Conservation (phyloP, 495 filamentous ascomycete genomes). For the Neurospora africana region DNA sequence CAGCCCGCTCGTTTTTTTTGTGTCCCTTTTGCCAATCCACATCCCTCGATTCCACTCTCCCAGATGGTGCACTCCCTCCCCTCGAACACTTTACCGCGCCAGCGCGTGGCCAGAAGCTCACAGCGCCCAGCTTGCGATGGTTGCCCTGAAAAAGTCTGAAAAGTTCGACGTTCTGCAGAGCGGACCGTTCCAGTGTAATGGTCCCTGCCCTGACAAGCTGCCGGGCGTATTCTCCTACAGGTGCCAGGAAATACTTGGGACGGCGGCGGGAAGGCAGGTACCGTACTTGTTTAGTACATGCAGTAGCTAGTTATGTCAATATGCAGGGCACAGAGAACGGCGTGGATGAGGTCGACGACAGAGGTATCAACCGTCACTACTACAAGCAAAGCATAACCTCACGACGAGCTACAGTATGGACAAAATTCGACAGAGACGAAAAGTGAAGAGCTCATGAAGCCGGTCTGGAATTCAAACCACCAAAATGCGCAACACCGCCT, state of each 20-base stretch:
- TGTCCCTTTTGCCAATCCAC: neutral
- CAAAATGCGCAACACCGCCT: neutral
- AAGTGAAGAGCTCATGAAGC: neutral
- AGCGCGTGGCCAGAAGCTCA: neutral
- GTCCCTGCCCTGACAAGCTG: neutral
- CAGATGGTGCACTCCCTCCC: neutral
- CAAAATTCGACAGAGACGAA: neutral
- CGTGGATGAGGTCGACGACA: neutral
- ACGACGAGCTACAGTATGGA: neutral
- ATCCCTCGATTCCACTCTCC: neutral
- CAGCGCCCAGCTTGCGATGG: neutral
- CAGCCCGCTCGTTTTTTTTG: neutral
- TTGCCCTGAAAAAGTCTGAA: neutral
- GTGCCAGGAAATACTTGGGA: neutral
- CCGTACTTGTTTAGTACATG: neutral
- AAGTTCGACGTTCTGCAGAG: neutral
- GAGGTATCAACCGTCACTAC: neutral
- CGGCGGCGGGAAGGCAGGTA: neutral
- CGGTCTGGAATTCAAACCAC: neutral
- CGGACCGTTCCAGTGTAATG: neutral
- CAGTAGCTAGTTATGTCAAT: neutral
- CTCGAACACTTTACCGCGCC: neutral
- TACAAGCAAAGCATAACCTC: neutral
- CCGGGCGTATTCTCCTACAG: neutral
- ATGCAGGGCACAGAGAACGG: neutral